Conservation (phyloP, 768 basidiomycete genomes). For the Lactarius hatsudake region DNA sequence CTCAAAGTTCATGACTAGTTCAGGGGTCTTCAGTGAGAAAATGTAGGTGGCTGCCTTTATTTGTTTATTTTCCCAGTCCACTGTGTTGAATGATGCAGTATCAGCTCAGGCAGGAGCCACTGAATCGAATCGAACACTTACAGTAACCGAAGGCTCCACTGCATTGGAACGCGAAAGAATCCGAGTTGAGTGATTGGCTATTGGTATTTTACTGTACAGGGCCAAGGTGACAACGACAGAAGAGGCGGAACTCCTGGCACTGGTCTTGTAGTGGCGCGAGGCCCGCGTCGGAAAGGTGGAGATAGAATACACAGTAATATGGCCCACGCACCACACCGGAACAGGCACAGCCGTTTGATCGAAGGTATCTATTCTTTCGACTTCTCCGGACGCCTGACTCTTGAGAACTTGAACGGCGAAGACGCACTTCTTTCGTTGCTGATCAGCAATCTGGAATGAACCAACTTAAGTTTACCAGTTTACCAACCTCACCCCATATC, state of each 20-base stretch:
- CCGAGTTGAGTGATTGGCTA: not conserved
- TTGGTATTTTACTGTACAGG: not conserved
- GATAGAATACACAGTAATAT: not conserved
- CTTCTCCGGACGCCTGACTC: not conserved
- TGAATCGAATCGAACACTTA: not conserved
- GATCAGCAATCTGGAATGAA: not conserved
- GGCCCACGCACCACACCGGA: not conserved
- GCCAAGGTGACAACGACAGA: constrained; percentile 12
- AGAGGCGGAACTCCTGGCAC: not conserved
- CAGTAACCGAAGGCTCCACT: not conserved
- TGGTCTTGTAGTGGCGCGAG: not conserved
- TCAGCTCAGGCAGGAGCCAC: not conserved
- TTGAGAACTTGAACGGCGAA: not conserved
- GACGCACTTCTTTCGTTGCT: not conserved
- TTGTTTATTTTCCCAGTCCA: not conserved
- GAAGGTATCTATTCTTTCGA: not conserved
- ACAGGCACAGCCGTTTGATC: not conserved
- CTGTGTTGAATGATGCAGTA: not conserved
- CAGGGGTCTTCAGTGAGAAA: not conserved
- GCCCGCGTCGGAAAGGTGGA: not conserved
- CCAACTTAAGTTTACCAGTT: not conserved
- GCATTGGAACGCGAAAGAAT: not conserved
- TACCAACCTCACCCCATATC: not conserved
- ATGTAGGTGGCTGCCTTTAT: not conserved
- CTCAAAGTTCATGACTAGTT: not conserved